Conservation (phyloP, 257 asterid species). For the Verbena officinalis region DNA sequence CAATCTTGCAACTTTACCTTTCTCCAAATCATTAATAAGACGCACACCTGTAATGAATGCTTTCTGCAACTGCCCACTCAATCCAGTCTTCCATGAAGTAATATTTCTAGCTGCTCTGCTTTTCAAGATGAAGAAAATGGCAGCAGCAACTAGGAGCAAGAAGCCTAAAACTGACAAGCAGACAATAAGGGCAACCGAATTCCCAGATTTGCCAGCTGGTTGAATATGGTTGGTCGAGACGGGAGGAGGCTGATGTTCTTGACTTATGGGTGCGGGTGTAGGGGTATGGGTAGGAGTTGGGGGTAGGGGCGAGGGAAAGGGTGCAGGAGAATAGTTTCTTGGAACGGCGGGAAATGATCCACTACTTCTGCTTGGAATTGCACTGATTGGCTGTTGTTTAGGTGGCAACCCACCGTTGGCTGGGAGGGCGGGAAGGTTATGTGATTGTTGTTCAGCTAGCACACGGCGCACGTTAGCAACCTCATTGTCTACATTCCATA, state of each 20-base stretch:
- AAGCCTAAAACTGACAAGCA: slow-evolving; percentile 45
- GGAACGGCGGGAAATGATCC: slow-evolving; percentile 85
- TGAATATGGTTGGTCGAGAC: slow-evolving; percentile 32
- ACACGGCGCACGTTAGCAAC: slow-evolving; percentile 47
- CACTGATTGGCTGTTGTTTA: slow-evolving; percentile 29
- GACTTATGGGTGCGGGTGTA: slow-evolving; percentile 19
- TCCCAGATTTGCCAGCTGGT: slow-evolving; percentile 30
- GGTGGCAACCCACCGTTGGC: slow-evolving; percentile 35
- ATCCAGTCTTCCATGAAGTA: slow-evolving; percentile 87
- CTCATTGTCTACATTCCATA: slow-evolving; percentile 30
- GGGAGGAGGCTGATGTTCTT: slow-evolving; percentile 18
- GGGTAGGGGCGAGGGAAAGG: slow-evolving; percentile 35
- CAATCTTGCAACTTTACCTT: too few relatives aligned
- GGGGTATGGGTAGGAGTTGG: slow-evolving; percentile 36
- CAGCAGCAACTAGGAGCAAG: slow-evolving; percentile 37
- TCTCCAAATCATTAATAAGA: too few relatives aligned
- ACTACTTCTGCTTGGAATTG: slow-evolving; percentile 76
- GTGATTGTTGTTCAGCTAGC: slow-evolving; percentile 50
- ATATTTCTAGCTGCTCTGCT: slow-evolving; percentile 68
- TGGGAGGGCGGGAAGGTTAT: slow-evolving; percentile 61
- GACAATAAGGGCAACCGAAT: slow-evolving; percentile 48
- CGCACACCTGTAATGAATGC: slow-evolving; percentile 79
- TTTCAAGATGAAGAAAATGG: slow-evolving; percentile 46
- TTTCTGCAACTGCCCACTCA: slow-evolving; percentile 94
- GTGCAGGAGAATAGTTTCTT: slow-evolving; percentile 42